phyloP scores from a whole-genome alignment of 2,329 filamentous ascomycete genomes.

The Botryotinia narcissicola region DNA sequence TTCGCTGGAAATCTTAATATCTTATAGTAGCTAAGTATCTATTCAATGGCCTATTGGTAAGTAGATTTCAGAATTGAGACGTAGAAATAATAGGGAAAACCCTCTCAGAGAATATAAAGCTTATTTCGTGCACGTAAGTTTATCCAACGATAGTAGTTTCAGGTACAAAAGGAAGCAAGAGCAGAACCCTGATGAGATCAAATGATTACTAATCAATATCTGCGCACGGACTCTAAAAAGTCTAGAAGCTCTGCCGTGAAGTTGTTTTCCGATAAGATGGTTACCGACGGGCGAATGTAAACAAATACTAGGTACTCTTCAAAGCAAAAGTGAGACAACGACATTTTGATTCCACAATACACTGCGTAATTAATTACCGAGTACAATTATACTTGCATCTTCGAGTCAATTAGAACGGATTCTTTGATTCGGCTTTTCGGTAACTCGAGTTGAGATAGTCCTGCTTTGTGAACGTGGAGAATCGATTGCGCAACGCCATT shows the following conservation, averaged over 20 bases:
- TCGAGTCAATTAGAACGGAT: not conserved
- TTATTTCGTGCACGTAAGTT: not conserved
- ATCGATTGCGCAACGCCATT: not conserved
- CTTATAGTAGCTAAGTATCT: not conserved
- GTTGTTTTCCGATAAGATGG: not conserved
- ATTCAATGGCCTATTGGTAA: not conserved
- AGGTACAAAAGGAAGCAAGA: not conserved
- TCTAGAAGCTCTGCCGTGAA: not conserved
- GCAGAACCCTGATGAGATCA: not conserved
- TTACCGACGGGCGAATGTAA: not conserved
- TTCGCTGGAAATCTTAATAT: not conserved
- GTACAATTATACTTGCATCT: not conserved
- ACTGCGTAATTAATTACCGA: not conserved
- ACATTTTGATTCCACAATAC: not conserved
- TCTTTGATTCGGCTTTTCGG: not conserved
- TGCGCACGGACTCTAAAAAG: not conserved
- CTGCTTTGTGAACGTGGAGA: not conserved
- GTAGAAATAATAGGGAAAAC: not conserved
- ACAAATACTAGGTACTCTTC: not conserved
- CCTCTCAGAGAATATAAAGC: not conserved
- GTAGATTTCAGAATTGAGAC: not conserved
- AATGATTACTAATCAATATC: not conserved
- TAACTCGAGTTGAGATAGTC: too few relatives aligned
- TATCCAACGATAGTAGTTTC: not conserved
- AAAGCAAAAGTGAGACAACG: not conserved